Conservation (phyloP, 108 stramenopile genomes). For the Nitzschia sp. region DNA sequence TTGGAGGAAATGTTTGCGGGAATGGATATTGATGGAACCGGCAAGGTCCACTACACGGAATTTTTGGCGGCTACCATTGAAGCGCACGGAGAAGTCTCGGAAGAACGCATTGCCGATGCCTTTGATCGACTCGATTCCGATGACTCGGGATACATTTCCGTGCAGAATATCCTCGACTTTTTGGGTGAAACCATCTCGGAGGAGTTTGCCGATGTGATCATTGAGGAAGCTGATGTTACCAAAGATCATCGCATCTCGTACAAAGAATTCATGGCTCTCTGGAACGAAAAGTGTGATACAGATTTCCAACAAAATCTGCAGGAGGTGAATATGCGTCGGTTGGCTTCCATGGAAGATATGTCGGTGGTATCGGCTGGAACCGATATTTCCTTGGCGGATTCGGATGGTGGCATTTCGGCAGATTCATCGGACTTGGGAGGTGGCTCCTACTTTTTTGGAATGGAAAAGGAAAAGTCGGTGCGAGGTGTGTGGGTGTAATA, state of each 20-base stretch:
- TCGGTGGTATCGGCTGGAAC: not conserved
- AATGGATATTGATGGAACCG: constrained; percentile 77
- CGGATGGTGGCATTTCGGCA: not conserved
- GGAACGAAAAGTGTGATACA: constrained; percentile 19
- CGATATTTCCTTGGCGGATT: not conserved
- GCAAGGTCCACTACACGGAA: constrained; percentile 82
- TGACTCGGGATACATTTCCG: constrained; percentile 84
- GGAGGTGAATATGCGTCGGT: constrained; percentile 14
- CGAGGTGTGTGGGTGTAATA: constrained; percentile 36
- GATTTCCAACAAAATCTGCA: constrained; percentile 6
- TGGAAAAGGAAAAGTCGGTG: constrained; percentile 38
- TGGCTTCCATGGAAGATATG: not conserved
- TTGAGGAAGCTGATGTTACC: constrained; percentile 86
- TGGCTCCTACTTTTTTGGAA: constrained; percentile 25
- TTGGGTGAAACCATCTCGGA: constrained; percentile 63
- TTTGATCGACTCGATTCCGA: constrained; percentile 91
- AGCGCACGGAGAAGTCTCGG: constrained; percentile 68
- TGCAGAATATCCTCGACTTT: constrained; percentile 45
- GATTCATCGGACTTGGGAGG: constrained; percentile 14
- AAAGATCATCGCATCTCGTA: constrained; percentile 67
- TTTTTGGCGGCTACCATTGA: constrained; percentile 92
- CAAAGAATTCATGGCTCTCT: constrained; percentile 60
- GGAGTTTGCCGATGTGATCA: constrained; percentile 74
- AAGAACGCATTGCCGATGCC: constrained; percentile 85
- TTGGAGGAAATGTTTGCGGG: constrained; percentile 65